Evolutionary conservation across 106 monocot species (phyloP).

Genomic region (Amphibolis antarctica): DNA sequence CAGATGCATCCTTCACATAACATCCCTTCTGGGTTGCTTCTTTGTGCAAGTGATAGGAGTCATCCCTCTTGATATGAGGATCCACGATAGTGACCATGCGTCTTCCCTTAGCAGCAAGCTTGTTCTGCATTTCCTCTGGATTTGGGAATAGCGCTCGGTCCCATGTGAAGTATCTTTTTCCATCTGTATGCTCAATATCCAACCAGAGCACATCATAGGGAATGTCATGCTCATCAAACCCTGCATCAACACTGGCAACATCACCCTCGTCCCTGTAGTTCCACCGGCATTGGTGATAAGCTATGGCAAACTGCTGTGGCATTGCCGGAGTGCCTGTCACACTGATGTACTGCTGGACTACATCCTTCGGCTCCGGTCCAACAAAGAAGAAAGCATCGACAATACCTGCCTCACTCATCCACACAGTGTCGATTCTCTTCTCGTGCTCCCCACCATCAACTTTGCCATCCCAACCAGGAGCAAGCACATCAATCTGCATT

Average conservation of each 20-base stretch:
- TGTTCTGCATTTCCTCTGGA: conserved; percentile 82
- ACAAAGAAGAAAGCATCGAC: conserved; percentile 91
- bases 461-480: conserved; percentile 59
- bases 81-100: conserved; percentile 94
- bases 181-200: conserved; percentile 94
- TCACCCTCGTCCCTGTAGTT: conserved; percentile 97
- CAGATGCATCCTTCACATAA: conserved; percentile 82
- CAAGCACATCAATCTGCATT: conserved; percentile 97
- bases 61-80: conserved; percentile 91
- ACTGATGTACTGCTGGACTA: conserved; percentile 57
- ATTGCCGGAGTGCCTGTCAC: conserved; percentile 68
- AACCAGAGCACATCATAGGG: conserved; percentile 99
- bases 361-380: conserved; percentile 87
- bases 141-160: conserved; percentile 65
- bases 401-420: conserved; percentile 95
- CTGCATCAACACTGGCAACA: conserved; percentile 68
- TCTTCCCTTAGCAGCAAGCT: conserved; percentile 62
- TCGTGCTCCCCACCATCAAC: background rate
- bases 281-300: conserved; percentile 95
- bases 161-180: conserved; percentile 95
- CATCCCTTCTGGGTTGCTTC: conserved; percentile 93
- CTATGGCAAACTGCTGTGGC: conserved; percentile 86
- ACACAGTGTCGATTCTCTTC: conserved; percentile 59
- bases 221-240: conserved; percentile 94
- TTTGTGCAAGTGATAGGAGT: conserved; percentile 48